Base-by-base conservation (phyloP, 352 stramenopile species). In the Phytophthora tentaculata region DNA sequence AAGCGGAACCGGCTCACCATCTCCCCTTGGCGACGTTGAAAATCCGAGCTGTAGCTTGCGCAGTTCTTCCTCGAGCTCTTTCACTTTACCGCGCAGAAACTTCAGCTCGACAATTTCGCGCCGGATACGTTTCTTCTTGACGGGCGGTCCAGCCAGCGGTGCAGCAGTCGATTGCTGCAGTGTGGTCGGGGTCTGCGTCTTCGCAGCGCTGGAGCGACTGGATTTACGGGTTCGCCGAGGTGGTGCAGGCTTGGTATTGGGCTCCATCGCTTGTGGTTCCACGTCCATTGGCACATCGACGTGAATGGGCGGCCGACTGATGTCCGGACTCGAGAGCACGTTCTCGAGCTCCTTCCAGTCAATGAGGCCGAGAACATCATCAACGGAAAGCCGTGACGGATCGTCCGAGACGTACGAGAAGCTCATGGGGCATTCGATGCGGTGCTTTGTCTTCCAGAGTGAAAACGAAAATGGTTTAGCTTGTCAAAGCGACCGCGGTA, bases 31-130 rank as follows among this genome's bases (percentile, higher is more conserved):
- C 3, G 51, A 61, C 17, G 56, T 59, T 0, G 63, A 63, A 23
- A 69, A 67, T 0, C 63, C 51, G 2, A 68, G 45, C 19, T 68
- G 62, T 19, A 80, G 39, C 24, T 64, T 48, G 20, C 57, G 69
- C 20, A 80, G 17, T 3, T 77, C 47, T 23, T 72, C 52, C 28
- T 80, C 73, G 23, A 80, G 71, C 58, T 80, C 68, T 23, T 70
- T 69, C 22, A 70, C 73, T 64, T 80, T 75, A 28, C 49, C 39
- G 7, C 69, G 69, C 41, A 80, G 24, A 43, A 65, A 72, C 49
- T 77, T 69, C 22, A 80, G 60, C 48, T 81, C 73, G 20, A 79
- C 53, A 32, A 76, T 71, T 56, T 76, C 68, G 19, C 68, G 63
- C 2, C 63, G 68, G 23, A 76, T 64, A n/a, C 68, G 68, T 58